Evolutionary conservation across 805 yeast species (phyloP).

Genomic region (Starmerella apis): DNA sequence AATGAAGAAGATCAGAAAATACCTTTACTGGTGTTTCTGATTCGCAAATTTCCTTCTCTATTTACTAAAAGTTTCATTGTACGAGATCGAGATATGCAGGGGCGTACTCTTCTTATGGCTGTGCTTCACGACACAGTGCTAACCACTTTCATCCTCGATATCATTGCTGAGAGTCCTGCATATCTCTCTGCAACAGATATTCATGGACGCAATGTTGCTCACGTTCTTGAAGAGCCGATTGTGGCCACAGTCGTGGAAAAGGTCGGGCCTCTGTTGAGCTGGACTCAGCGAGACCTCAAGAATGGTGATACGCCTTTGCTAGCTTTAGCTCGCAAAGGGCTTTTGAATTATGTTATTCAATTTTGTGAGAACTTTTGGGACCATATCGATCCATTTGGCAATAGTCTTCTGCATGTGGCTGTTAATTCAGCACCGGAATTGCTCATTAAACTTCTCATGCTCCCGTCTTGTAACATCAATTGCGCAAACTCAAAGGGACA

Average conservation of each 20-base stretch:
- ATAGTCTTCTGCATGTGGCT: conserved; percentile 65
- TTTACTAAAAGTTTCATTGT: conserved; percentile 59
- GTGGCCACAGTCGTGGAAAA: not conserved
- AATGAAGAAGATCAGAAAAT: conserved; percentile 23
- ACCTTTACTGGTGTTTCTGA: conserved; percentile 38
- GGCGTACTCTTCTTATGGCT: conserved; percentile 47
- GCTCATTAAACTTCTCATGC: conserved; percentile 3
- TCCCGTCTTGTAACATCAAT: conserved; percentile 45
- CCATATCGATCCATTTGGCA: conserved; percentile 65
- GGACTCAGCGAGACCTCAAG: not conserved
- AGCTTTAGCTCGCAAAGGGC: conserved; percentile 9
- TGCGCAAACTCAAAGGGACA: conserved; percentile 46
- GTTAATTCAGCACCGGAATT: conserved; percentile 34
- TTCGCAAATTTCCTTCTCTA: conserved; percentile 31
- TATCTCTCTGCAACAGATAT: conserved; percentile 47
- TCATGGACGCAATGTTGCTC: conserved; percentile 56
- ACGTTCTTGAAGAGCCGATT: conserved; percentile 47
- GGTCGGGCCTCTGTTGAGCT: not conserved
- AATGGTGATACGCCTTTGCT: not conserved
- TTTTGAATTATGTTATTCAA: not conserved
- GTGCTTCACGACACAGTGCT: conserved; percentile 50
- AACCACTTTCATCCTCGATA: conserved; percentile 39
- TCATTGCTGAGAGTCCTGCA: conserved; percentile 36
- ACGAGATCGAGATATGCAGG: conserved; percentile 47
- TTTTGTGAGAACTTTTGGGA: conserved; percentile 29